These are phyloP conservation scores for Kernera saxatilis DNA, from an alignment of 345 rosid genomes.

Conservation along the genomic window DNA sequence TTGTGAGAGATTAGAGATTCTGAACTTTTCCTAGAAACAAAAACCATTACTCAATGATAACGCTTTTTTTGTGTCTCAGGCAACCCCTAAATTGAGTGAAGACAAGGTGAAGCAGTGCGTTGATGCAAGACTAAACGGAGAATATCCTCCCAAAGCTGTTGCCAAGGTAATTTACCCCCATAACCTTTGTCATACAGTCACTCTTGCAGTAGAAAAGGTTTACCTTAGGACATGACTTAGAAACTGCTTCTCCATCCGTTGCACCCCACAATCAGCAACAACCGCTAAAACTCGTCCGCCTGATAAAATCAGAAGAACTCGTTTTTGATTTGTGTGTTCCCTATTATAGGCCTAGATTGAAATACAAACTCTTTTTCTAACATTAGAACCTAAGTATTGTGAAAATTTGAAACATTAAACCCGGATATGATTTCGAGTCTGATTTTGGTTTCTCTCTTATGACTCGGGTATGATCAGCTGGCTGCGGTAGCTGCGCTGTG, in stretches of 20 bases:
- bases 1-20: background rate
- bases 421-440: background rate
- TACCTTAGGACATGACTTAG: background rate
- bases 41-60: background rate
- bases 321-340: background rate
- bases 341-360: conserved; percentile 2
- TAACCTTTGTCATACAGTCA: background rate
- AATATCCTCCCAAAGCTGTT: conserved; percentile 69
- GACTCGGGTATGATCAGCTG: conserved; percentile 39
- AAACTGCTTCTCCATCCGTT: background rate
- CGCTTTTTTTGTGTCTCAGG: conserved; percentile 37
- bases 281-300: background rate
- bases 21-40: background rate
- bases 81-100: conserved; percentile 76
- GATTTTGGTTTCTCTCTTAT: conserved; percentile 1
- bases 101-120: conserved; percentile 78
- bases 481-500: conserved; percentile 83
- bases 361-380: background rate
- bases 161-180: conserved; percentile 48
- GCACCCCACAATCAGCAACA: background rate
- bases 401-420: background rate
- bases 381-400: background rate
- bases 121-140: conserved; percentile 67
- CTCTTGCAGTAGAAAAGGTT: background rate
- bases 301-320: background rate